Evolutionary conservation across 2,329 filamentous ascomycete species (phyloP), one percentile per base, ranked within the genome.

Genomic region (Colletotrichum endophyticum): DNA sequence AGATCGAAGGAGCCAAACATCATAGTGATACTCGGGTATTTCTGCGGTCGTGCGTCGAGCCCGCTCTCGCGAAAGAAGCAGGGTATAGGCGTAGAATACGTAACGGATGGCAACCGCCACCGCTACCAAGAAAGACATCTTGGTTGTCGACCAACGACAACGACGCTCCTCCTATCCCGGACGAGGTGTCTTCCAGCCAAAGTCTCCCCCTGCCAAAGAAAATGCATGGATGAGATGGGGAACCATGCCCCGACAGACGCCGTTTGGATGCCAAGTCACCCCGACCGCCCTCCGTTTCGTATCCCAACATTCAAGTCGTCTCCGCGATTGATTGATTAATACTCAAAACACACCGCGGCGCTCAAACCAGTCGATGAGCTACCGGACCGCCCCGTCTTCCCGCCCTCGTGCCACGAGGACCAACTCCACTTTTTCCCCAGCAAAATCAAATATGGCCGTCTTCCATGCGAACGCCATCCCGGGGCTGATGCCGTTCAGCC

Each of bases 311-410:
- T 63, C 70, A 76, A 70, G 74, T 74, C 71, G 64, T 76, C 74
- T 76, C 74, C 74, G 74, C 71, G 74, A 76, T 76, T 59, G 66
- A 62, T 74, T 74, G 73, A 76, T 73, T 76, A 73, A 74, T 70
- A 76, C 74, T 76, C 74, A 76, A 76, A 76, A 76, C 70, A 61
- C 59, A 76, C 66, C 74, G 74, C 66, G 66, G 74, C 71, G 71
- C 74, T 68, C 66, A 69, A 76, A 66, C 74, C 74, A 74, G 74
- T 68, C 71, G 70, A 76, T 73, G 73, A 73, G 70, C 39, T 64
- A 73, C 74, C 70, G 71, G 66, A 74, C 71, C 66, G 66, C 68
- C 59, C 39, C 30, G 39, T 56, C 36, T 30, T 36, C 56, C 71
- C 66, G 70, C 71, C 71, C 59, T 59, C 64, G 34, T 59, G n/a